Evolutionary conservation across 805 yeast species (phyloP).

Genomic region (Wickerhamiella kurtzmanii): DNA sequence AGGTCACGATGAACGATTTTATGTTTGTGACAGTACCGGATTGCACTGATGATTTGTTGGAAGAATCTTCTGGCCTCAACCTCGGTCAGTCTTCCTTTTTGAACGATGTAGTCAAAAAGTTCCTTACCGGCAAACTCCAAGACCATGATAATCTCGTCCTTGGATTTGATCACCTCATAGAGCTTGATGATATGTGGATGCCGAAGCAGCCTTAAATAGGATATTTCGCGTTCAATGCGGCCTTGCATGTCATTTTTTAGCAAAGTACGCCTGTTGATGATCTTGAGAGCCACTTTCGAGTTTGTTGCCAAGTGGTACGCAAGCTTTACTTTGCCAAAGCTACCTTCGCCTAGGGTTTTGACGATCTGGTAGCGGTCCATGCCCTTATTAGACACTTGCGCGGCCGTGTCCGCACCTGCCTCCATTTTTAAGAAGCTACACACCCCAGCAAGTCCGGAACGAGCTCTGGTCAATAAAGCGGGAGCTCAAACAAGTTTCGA

Average conservation of each 20-base stretch:
- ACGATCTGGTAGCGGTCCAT: slow-evolving; percentile 81
- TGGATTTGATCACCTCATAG: slow-evolving; percentile 88
- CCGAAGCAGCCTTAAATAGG: slow-evolving; percentile 71
- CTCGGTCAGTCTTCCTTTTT: slow-evolving; percentile 84
- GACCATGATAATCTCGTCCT: slow-evolving; percentile 94
- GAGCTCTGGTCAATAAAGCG: not conserved
- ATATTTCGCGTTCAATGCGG: slow-evolving; percentile 84
- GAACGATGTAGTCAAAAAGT: slow-evolving; percentile 88
- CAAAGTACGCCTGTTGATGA: slow-evolving; percentile 79
- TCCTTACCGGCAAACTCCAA: slow-evolving; percentile 96
- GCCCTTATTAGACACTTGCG: not conserved
- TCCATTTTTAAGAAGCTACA: not conserved
- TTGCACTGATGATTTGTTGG: slow-evolving; percentile 93
- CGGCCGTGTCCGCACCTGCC: not conserved
- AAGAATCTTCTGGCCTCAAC: slow-evolving; percentile 84
- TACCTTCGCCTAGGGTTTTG: slow-evolving; percentile 89
- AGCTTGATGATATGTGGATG: slow-evolving; percentile 94
- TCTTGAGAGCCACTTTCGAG: slow-evolving; percentile 82
- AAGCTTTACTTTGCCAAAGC: slow-evolving; percentile 89
- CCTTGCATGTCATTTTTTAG: slow-evolving; percentile 97
- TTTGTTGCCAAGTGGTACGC: slow-evolving; percentile 85
- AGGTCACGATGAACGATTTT: slow-evolving; percentile 93
- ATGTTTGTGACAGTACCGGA: slow-evolving; percentile 90
- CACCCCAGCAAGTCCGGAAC: not conserved
- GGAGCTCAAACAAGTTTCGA: too few relatives aligned